Percentiles rank a stretch among this genome's conserved stretches.
These are phyloP conservation scores for Melampsora occidentalis DNA, from an alignment of 1,284 basidiomycete genomes.

Conservation along the genomic window DNA sequence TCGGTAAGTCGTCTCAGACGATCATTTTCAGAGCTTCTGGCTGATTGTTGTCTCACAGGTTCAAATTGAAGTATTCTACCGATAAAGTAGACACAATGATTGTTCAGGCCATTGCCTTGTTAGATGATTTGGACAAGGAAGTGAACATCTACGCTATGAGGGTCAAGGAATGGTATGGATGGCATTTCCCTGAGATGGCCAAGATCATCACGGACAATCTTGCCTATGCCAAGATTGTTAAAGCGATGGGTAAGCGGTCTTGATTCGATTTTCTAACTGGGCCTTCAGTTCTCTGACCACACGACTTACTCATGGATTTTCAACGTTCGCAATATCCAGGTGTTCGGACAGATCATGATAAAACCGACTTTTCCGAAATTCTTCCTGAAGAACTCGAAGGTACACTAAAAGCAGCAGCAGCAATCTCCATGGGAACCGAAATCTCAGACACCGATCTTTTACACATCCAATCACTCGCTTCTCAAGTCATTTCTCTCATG, in stretches of 20 bases:
- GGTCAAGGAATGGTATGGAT: slow-evolving; percentile 62
- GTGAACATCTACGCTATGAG: slow-evolving; percentile 99
- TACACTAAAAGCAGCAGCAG: slow-evolving; percentile 83
- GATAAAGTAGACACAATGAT: slow-evolving; percentile 99
- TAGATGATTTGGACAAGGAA: slow-evolving; percentile 98
- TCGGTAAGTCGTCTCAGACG: slow-evolving; percentile 59
- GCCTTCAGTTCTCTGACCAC: no score
- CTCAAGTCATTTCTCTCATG: slow-evolving; percentile 94
- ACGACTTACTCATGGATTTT: no score
- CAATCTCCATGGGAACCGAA: slow-evolving; percentile 98
- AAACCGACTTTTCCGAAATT: slow-evolving; percentile 80
- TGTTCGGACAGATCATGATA: slow-evolving; percentile 76
- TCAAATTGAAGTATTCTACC: slow-evolving; percentile 98
- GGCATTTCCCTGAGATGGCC: slow-evolving; percentile 69
- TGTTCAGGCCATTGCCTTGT: slow-evolving; percentile 94
- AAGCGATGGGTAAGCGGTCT: slow-evolving; percentile 51
- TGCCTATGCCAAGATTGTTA: slow-evolving; percentile 89
- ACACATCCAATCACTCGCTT: slow-evolving; percentile 91
- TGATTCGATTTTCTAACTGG: not conserved
- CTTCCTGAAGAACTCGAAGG: slow-evolving; percentile 93
- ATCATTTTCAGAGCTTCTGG: not conserved
- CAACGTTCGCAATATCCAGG: slow-evolving; percentile 47
- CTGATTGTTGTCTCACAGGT: slow-evolving; percentile 60
- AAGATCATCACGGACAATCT: slow-evolving; percentile 97
- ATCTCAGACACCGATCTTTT: slow-evolving; percentile 91